phyloP scores from a whole-genome alignment of 129 eudicot genomes.

The Silybum marianum region DNA sequence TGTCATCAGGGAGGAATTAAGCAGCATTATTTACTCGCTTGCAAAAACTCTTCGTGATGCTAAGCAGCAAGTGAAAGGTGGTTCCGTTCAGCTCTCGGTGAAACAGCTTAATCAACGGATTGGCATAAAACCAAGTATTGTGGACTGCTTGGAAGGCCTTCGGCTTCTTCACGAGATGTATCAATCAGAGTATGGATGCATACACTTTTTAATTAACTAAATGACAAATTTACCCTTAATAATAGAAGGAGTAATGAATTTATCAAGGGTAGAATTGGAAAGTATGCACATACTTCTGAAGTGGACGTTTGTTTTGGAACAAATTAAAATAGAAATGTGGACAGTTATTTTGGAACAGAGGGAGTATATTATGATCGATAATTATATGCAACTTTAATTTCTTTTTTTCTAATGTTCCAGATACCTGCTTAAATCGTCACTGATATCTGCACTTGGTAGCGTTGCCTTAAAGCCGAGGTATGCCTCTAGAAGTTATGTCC shows the following conservation, averaged over 20 bases:
- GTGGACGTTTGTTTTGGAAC: background rate
- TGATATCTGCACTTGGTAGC: conserved; percentile 52
- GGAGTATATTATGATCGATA: background rate
- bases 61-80: conserved; percentile 67
- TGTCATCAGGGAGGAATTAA: conserved; percentile 65
- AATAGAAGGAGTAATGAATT: no score
- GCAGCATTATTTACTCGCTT: conserved; percentile 45
- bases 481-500: background rate
- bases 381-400: background rate
- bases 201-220: background rate
- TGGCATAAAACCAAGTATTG: conserved; percentile 74
- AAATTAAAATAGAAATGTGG: background rate
- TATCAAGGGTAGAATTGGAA: background rate
- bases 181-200: conserved; percentile 68
- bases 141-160: conserved; percentile 84
- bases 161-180: conserved; percentile 81
- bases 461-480: conserved; percentile 69
- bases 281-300: background rate
- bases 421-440: conserved; percentile 57
- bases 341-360: background rate
- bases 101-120: conserved; percentile 66
- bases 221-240: background rate
- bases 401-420: conserved; percentile 33
- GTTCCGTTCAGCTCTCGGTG: conserved; percentile 45
- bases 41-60: conserved; percentile 72